Base-by-base conservation (phyloP, 495 filamentous ascomycete species). In the Apiosordaria backusii region DNA sequence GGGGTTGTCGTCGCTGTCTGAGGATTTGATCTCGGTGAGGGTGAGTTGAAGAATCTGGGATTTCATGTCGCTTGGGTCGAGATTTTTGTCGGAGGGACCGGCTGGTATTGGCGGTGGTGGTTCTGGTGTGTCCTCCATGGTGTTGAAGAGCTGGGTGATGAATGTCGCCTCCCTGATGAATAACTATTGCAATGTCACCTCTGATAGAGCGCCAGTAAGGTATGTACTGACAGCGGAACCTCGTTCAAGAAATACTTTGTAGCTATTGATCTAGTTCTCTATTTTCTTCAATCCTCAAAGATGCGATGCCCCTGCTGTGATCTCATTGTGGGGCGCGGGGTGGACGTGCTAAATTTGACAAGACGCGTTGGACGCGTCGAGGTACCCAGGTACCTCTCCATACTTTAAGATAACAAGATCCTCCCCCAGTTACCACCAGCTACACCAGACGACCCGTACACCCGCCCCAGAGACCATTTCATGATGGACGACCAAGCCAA, bases 31-130 rank as follows among this genome's bases (percentile, higher is more conserved):
- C 68, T 83, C 79, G 62, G 65, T 70, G 15, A 84, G 81, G 1
- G 82, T 84, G 15, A 73, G 78, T 45, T 79, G 79, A 13, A 85
- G 74, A 3, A 84, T 74, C 69, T 74, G 74, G 61, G 80, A 71
- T 69, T 74, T 76, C 55, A 81, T 71, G 62, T 84, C 78, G 57
- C 68, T 67, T 52, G 52, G 22, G 23, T 58, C 67, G 40, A 40
- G 61, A 21, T 70, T 68, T 57, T 58, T n/a, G 60, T 76, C 76
- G 18, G 2, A 35, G 15, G 61, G 26, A 7, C 18, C 21, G 50
- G n/a, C n/a, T n/a, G 24, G 21, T 16, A 25, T 26, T 60, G 24
- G 5, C 21, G 35, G 40, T 60, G 24, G 5, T 29, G 35, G 40
- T 52, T 13, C 45, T 21, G 4, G 45, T 29, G 27, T 4, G 7